These are phyloP conservation scores for Argentina anserina DNA, from an alignment of 306 rosid species.

Conservation along the genomic window DNA sequence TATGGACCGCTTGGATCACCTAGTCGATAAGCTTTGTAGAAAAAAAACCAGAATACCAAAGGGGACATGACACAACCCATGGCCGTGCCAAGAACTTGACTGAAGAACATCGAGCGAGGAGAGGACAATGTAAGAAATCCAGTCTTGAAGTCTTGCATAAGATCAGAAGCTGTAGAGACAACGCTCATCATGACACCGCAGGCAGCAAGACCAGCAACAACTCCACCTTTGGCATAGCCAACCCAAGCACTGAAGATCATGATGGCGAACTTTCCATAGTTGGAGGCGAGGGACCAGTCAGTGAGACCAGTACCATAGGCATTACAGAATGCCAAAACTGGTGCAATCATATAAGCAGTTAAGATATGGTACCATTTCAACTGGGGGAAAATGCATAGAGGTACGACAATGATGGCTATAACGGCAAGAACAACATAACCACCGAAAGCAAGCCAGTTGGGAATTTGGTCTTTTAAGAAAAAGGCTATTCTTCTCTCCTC, in stretches of 20 bases:
- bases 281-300: conserved; percentile 77
- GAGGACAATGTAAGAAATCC: conserved; percentile 69
- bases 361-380: conserved; percentile 62
- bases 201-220: conserved; percentile 67
- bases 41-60: conserved; percentile 55
- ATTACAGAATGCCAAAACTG: conserved; percentile 66
- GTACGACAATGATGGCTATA: conserved; percentile 40
- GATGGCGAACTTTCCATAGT: conserved; percentile 71
- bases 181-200: conserved; percentile 88
- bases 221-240: conserved; percentile 54
- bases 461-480: conserved; percentile 63
- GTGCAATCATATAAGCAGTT: conserved; percentile 53
- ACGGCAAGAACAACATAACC: conserved; percentile 48
- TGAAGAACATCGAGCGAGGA: conserved; percentile 63
- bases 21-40: conserved; percentile 56
- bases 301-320: conserved; percentile 78
- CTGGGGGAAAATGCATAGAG: conserved; percentile 46
- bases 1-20: conserved; percentile 59
- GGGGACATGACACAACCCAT: conserved; percentile 57
- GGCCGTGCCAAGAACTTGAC: conserved; percentile 62
- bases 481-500: conserved; percentile 32
- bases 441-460: conserved; percentile 38
- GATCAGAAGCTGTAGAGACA: conserved; percentile 71
- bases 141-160: conserved; percentile 80
- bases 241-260: conserved; percentile 67